These are phyloP conservation scores for Penicillium desertorum DNA, from an alignment of 495 filamentous ascomycete species.

Conservation along the genomic window DNA sequence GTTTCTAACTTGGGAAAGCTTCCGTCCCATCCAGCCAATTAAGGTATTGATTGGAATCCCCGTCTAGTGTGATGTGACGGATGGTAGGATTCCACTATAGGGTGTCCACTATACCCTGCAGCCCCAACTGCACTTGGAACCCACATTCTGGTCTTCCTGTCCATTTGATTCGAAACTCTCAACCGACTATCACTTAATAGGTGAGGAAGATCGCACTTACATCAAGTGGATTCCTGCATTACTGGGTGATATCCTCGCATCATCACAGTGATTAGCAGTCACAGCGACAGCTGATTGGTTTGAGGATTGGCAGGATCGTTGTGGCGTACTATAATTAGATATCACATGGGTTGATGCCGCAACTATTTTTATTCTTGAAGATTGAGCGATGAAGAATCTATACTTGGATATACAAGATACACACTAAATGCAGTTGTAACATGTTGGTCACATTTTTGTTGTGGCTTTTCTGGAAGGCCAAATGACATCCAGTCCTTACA, in stretches of 20 bases:
- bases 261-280: constrained; percentile 7
- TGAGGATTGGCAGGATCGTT: neutral
- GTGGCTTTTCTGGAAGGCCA: neutral
- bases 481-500: neutral
- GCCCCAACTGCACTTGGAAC: constrained; percentile 4
- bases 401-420: no score
- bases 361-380: neutral
- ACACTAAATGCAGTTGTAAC: neutral
- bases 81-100: neutral
- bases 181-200: neutral
- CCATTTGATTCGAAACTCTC: neutral
- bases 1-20: constrained; percentile 27
- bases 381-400: neutral
- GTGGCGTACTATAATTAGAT: neutral
- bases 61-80: constrained; percentile 8
- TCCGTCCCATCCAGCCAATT: constrained; percentile 13
- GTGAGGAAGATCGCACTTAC: neutral
- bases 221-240: neutral
- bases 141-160: neutral
- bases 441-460: neutral
- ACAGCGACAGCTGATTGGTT: neutral
- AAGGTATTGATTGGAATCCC: neutral
- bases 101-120: constrained; percentile 1
- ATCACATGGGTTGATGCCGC: neutral
- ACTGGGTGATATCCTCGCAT: constrained; percentile 4